These are phyloP conservation scores for Cryptococcus floricola DNA, from an alignment of 1,284 basidiomycete species.

Conservation along the genomic window DNA sequence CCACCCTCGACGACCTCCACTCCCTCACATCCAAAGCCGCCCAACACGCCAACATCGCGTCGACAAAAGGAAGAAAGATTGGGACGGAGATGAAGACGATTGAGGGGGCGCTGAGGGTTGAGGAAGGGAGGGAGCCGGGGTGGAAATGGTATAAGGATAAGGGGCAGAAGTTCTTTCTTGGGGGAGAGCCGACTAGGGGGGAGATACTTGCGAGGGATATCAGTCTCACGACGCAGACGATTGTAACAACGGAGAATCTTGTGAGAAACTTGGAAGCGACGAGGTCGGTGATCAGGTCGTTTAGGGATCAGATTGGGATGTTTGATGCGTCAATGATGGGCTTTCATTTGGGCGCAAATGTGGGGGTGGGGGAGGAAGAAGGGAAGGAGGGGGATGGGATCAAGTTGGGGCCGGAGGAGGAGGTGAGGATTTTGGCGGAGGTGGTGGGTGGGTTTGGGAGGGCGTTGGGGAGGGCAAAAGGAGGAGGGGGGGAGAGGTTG, in stretches of 20 bases:
- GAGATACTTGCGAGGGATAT: conserved; percentile 35
- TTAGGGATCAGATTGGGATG: conserved; percentile 36
- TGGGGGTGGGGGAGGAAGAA: too few species aligned
- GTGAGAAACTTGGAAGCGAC: conserved; percentile 26
- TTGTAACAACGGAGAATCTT: conserved; percentile 24
- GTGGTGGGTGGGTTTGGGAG: too few species aligned
- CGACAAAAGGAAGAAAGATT: conserved; percentile 15
- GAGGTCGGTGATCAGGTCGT: conserved; percentile 27
- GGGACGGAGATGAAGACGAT: conserved; percentile 11
- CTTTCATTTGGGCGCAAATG: too few species aligned
- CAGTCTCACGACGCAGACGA: conserved; percentile 26
- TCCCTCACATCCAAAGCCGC: conserved; percentile 15
- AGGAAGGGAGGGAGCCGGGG: conserved; percentile 28
- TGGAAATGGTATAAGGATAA: conserved; percentile 35
- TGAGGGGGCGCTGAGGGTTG: conserved; percentile 11
- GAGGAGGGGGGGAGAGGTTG: too few species aligned
- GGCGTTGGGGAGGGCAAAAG: too few species aligned
- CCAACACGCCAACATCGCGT: conserved; percentile 17
- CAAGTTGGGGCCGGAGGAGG: too few species aligned
- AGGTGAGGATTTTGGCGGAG: too few species aligned
- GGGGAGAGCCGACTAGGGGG: conserved; percentile 34
- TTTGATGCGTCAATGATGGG: conserved; percentile 43
- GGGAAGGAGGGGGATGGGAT: too few species aligned
- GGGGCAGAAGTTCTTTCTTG: conserved; percentile 30
- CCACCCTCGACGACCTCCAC: conserved; percentile 30